Evolutionary conservation across 2,329 filamentous ascomycete species (phyloP).

Genomic region (Arthrobotrys conoides): DNA sequence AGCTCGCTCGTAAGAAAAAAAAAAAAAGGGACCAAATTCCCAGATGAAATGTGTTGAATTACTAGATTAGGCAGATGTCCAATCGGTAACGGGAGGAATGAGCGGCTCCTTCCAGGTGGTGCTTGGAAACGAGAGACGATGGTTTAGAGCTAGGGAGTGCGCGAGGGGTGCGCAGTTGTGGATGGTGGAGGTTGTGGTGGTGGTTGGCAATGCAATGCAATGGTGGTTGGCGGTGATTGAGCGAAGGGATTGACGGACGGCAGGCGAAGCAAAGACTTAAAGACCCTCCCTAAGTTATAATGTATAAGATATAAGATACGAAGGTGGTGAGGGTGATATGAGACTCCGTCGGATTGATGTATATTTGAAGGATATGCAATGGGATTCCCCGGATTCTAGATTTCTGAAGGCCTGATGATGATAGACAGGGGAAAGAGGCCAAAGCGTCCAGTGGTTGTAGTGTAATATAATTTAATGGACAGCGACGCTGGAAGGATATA

Average conservation of each 20-base stretch:
- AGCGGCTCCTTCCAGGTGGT: constrained; percentile 15
- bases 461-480: constrained; percentile 6
- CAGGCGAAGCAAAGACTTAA: too few relatives aligned
- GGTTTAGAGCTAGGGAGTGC: constrained; percentile 6
- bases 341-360: neutral
- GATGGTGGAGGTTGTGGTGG: constrained; percentile 17
- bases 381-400: constrained; percentile 32
- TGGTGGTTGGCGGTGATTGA: constrained; percentile 6
- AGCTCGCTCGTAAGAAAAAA: constrained; percentile 19
- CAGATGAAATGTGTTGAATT: constrained; percentile 59
- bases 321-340: constrained; percentile 13
- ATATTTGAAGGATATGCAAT: constrained; percentile 23
- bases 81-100: constrained; percentile 57
- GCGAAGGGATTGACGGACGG: constrained; percentile 50
- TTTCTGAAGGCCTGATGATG: constrained; percentile 24
- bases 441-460: constrained; percentile 4
- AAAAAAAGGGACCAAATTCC: constrained; percentile 44
- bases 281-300: too few relatives aligned
- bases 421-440: constrained; percentile 23
- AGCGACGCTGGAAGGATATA: constrained; percentile 13
- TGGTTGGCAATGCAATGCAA: too few relatives aligned
- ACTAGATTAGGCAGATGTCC: constrained; percentile 59
- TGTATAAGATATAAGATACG: neutral
- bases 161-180: neutral
- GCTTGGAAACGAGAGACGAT: constrained; percentile 37